Evolutionary conservation across 768 basidiomycete species (phyloP).

Genomic region (Ramaria rubella): DNA sequence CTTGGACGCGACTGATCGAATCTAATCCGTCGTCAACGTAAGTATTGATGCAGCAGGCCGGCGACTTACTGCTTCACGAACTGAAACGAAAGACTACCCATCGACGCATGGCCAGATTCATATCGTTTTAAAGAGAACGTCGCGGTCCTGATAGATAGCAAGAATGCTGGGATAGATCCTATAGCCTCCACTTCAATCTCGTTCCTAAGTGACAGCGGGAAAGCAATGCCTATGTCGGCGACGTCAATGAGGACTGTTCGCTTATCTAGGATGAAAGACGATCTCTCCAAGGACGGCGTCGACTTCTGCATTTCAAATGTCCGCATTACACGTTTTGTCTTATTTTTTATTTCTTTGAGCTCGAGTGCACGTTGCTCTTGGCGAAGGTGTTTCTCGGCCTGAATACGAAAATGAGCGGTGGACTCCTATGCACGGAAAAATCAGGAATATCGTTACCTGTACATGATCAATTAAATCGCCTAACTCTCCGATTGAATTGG

Average conservation of each 20-base stretch:
- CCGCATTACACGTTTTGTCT: constrained; percentile 63
- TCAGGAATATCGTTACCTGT: constrained; percentile 42
- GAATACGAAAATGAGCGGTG: constrained; percentile 22
- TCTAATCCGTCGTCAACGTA: constrained; percentile 32
- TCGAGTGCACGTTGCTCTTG: constrained; percentile 73
- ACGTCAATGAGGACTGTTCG: constrained; percentile 30
- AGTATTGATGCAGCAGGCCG: not conserved
- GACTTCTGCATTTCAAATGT: constrained; percentile 57
- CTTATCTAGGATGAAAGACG: constrained; percentile 29
- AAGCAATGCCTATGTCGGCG: constrained; percentile 75
- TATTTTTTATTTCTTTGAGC: constrained; percentile 77
- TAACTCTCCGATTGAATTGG: constrained; percentile 85
- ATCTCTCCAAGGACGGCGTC: not conserved
- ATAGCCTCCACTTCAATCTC: constrained; percentile 44
- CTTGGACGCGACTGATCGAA: constrained; percentile 68
- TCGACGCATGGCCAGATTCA: constrained; percentile 69
- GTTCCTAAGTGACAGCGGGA: constrained; percentile 67
- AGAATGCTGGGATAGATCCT: constrained; percentile 64
- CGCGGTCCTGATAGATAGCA: constrained; percentile 76
- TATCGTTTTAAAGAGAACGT: constrained; percentile 67
- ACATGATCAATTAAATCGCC: constrained; percentile 84
- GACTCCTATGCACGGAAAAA: constrained; percentile 4
- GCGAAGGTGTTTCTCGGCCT: constrained; percentile 71
- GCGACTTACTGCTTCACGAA: constrained; percentile 67
- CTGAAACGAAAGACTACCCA: constrained; percentile 74